Percentiles rank a stretch among this genome's conserved stretches.
Conservation (phyloP, 345 rosid species). For the Melaleuca quinquenervia region DNA sequence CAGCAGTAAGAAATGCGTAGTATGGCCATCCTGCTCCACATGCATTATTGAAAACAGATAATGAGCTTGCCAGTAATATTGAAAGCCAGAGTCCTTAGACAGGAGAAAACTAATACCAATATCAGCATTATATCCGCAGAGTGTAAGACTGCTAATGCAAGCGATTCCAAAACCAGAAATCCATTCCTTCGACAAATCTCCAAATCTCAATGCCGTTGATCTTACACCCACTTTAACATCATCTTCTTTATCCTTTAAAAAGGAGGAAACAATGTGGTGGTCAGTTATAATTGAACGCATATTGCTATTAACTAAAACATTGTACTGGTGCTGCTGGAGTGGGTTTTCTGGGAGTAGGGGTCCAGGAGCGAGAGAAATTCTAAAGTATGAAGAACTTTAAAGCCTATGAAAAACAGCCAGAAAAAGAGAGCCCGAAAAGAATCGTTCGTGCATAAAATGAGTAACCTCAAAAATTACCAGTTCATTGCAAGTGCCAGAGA, state of each 20-base stretch:
- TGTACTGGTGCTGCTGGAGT: too few species aligned
- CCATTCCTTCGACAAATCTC: conserved; percentile 76
- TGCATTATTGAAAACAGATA: neutral
- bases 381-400: neutral
- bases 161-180: conserved; percentile 66
- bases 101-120: conserved; percentile 34
- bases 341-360: neutral
- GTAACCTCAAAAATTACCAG: neutral
- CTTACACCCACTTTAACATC: conserved; percentile 88
- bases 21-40: conserved; percentile 61
- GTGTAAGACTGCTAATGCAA: conserved; percentile 58
- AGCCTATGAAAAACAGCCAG: neutral
- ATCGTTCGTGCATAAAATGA: neutral
- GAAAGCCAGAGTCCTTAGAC: neutral
- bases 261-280: neutral
- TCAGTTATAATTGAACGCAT: neutral
- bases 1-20: conserved; percentile 58
- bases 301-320: too few species aligned
- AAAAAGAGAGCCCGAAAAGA: neutral
- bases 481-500: neutral
- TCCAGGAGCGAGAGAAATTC: neutral
- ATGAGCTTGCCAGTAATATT: neutral
- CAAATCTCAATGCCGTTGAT: conserved; percentile 93
- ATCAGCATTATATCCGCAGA: conserved; percentile 69
- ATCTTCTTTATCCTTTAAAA: conserved; percentile 76